Evolutionary conservation across 331 rosid genomes (phyloP), one percentile per base, ranked within the genome.

Genomic region (Malus hybrid): DNA sequence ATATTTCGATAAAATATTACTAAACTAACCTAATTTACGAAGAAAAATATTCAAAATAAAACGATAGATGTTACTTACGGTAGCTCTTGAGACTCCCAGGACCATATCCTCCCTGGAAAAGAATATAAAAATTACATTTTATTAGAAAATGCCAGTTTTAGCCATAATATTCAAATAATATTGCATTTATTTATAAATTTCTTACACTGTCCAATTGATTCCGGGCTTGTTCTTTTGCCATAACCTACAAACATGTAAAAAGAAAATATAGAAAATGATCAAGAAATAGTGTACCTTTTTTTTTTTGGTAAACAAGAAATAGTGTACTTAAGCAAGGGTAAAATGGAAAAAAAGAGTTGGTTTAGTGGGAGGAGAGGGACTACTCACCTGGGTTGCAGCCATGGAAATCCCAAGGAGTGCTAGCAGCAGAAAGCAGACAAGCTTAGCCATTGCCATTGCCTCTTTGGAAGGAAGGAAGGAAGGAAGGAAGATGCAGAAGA

Each of bases 51-150:
- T 42, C 6, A n/a, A 46, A 18, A 53, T 16, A 53, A 18, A 53
- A 7, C 3, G 11, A 6, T 6, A 7, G 29, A 18, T 61, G 56
- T 57, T 62, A 85, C 91, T 81, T 73, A 85, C 88, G 78, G 28
- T 50, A 75, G 76, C 80, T 78, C 80, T 67, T 80, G 12, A 88
- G 85, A 78, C 89, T 88, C 63, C 87, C 87, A n/a, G 88, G 80
- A 66, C 92, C 89, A 73, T 79, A 86, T 24, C 24, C 70, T 63
- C 88, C 82, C 89, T 86, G 87, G 13, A 55, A 70, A 80, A 28
- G 34, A 7, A 29, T 5, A 14, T 12, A 7, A 42, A 63, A 8
- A 53, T 16, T 14, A 14, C 6, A 2, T 44, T 20, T 8, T n/a
- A 6, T 68, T 28, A 70, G 58, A 61, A 22, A 30, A 61, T 56